Percentiles rank a stretch among this genome's conserved stretches.
Evolutionary conservation across 2,329 filamentous ascomycete genomes (phyloP).

Genomic region (Sordariomycetes sp.): DNA sequence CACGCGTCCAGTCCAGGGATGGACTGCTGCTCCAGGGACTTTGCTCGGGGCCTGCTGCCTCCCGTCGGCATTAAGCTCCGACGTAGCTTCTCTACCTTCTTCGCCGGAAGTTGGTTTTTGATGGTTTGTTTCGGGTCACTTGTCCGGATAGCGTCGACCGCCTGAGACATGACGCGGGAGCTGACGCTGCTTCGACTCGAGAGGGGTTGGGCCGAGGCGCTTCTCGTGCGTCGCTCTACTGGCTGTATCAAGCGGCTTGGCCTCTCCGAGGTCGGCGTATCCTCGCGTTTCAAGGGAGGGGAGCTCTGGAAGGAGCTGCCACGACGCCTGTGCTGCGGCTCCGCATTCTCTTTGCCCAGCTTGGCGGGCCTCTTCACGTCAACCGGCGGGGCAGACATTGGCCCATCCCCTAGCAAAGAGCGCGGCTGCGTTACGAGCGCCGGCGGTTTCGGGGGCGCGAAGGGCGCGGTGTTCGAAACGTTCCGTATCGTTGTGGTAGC

Average conservation of each 20-base stretch:
- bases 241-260: not conserved
- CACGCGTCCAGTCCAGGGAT: constrained; percentile 29
- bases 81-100: constrained; percentile 18
- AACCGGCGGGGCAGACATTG: not conserved
- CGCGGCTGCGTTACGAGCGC: not conserved
- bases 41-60: constrained; percentile 39
- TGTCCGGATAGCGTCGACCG: not conserved
- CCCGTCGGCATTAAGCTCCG: constrained; percentile 39
- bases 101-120: not conserved
- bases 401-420: not conserved
- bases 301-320: not conserved
- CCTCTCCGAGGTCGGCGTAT: not conserved
- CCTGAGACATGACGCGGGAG: not conserved
- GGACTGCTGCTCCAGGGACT: constrained; percentile 24
- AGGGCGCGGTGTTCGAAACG: not conserved
- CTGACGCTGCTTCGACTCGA: constrained; percentile 3
- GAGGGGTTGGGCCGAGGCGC: constrained; percentile 36
- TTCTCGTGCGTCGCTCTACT: constrained; percentile 22
- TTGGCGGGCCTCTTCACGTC: not conserved
- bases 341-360: not conserved
- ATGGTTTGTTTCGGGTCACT: not conserved
- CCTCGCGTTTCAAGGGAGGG: not conserved
- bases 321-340: not conserved
- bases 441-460: not conserved
- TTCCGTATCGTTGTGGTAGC: not conserved